Conservation (phyloP, 23 red algal species). For the Gracilaria vermiculophylla region DNA sequence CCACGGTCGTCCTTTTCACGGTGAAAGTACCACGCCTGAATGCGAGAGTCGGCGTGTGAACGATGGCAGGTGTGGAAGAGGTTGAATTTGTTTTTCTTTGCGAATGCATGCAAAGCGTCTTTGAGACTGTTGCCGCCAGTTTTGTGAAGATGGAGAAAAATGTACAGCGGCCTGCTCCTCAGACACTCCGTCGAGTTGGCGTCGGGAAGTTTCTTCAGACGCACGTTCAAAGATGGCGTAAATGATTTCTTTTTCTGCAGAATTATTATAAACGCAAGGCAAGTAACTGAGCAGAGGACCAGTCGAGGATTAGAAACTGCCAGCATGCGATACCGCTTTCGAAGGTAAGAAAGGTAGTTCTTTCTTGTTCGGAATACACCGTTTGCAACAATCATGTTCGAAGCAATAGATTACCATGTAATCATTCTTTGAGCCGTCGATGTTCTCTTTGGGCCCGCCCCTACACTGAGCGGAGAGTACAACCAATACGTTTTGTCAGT, state of each 20-base stretch:
- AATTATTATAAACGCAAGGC: neutral
- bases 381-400: neutral
- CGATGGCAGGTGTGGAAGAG: constrained; percentile 69
- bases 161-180: constrained; percentile 40
- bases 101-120: constrained; percentile 40
- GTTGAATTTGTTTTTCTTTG: constrained; percentile 56
- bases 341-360: neutral
- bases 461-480: neutral
- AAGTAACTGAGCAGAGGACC: neutral
- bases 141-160: constrained; percentile 82
- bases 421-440: neutral
- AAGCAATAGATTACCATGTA: neutral
- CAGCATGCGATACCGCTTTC: neutral
- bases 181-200: neutral
- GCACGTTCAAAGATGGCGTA: neutral
- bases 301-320: neutral
- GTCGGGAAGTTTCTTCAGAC: neutral
- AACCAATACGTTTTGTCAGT: too few species aligned
- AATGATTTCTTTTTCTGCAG: neutral
- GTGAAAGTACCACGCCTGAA: constrained; percentile 45
- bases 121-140: constrained; percentile 80
- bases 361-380: neutral
- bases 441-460: neutral
- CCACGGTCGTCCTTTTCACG: constrained; percentile 6
- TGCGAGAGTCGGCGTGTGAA: constrained; percentile 4